Evolutionary conservation across 2,329 filamentous ascomycete species (phyloP).

Genomic region (Elsinoe batatas): DNA sequence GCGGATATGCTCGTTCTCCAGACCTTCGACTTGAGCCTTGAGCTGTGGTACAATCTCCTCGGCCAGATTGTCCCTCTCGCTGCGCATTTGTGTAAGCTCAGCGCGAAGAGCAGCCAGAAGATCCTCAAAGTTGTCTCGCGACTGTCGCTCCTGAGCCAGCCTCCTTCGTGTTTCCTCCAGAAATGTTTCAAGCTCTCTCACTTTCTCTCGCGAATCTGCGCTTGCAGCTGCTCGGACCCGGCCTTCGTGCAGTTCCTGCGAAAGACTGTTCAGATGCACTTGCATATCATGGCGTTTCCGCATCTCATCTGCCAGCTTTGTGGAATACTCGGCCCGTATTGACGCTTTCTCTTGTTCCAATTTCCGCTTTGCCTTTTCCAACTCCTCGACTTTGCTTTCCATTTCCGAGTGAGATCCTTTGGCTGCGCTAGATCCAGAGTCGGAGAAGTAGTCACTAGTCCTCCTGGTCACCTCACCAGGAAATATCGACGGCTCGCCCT

Average conservation of each 20-base stretch:
- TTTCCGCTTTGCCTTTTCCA: conserved; percentile 72
- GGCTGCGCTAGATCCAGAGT: conserved; percentile 80
- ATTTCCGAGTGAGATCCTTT: conserved; percentile 59
- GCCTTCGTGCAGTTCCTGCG: conserved; percentile 58
- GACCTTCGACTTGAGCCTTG: conserved; percentile 62
- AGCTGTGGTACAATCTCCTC: conserved; percentile 80
- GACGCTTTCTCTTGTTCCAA: conserved; percentile 87
- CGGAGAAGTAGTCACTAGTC: conserved; percentile 96
- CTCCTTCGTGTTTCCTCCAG: conserved; percentile 77
- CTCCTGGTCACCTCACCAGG: conserved; percentile 52
- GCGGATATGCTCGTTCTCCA: conserved; percentile 66
- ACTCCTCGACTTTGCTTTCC: conserved; percentile 53
- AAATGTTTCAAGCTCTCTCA: conserved; percentile 67
- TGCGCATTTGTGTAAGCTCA: conserved; percentile 71
- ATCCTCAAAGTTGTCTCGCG: conserved; percentile 91
- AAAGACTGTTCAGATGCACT: conserved; percentile 70
- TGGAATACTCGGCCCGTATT: conserved; percentile 72
- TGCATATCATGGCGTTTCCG: conserved; percentile 66
- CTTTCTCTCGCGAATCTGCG: conserved; percentile 43
- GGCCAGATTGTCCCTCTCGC: conserved; percentile 83
- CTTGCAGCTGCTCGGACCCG: conserved; percentile 22
- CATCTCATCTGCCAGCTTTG: conserved; percentile 80
- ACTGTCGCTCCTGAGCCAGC: conserved; percentile 71
- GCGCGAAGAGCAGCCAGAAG: conserved; percentile 72
- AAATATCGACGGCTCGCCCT: conserved; percentile 57